Evolutionary conservation across 345 rosid species (phyloP), one percentile per base, ranked within the genome.

Genomic region (Eucalyptus pumila): DNA sequence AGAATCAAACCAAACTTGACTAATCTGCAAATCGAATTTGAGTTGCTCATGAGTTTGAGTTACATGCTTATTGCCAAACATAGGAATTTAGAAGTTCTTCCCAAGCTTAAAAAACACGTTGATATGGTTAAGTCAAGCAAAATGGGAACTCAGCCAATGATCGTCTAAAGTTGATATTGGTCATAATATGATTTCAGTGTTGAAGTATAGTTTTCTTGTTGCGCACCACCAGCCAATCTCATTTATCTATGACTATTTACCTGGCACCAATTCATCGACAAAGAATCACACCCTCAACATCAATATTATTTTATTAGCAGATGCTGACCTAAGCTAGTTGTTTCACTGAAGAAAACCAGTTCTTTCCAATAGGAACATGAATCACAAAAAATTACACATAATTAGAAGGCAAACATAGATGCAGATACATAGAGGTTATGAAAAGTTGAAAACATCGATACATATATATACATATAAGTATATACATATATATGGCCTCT

Each of bases 161-260:
- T 58, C 15, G 23, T 51, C 65, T 51, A 16, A 86, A n/a, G 62
- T 54, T 34, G 69, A n/a, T 16, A 54, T 86, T 37, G n/a, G 69
- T 54, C 87, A 23, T 42, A 32, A 12, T 24, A 87, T 87, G 32
- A 87, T 87, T 87, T 1, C 72, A 23, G 45, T 24, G 88, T 87
- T 87, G 88, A 87, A 54, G 13, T n/a, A 72, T 15, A 87, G 49
- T 51, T 91, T 90, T 48, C 92, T 37, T 27, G 91, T 90, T 67
- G 72, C 50, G 4, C 88, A 52, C 90, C 27, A 34, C 45, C 4
- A 37, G 89, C 47, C 81, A 72, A 42, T 72, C 45, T 72, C 45
- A 72, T 24, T 37, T 37, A 72, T 72, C 37, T 42, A 19, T 72
- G 81, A 72, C 40, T 40, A 37, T 37, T 19, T 19, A 72, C 81